Base-by-base conservation (phyloP, 202 grass and related monocot species). In the Digitaria exilis region DNA sequence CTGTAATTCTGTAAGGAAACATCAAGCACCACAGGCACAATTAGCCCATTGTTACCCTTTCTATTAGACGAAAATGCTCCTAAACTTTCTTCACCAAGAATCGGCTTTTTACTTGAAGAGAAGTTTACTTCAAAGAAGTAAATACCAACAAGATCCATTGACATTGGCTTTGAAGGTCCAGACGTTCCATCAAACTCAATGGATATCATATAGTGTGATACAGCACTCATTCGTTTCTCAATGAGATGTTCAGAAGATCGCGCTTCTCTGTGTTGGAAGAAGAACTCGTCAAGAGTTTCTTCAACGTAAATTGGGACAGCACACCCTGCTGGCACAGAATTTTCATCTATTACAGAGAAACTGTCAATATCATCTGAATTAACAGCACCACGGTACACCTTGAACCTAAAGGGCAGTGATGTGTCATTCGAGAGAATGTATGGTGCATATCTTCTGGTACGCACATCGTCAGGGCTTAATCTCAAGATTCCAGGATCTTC, bases 1-100 rank as follows among this genome's bases (percentile, higher is more conserved):
- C 92, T 98, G 71, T 95, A 98, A 69, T 95, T 90, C 69, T 98
- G 96, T 77, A 98, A 93, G 50, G 91, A 95, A 79, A 98, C 96
- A 87, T 98, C 96, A 13, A 98, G 87, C 69, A 98, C 92, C 62
- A 98, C 96, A 87, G 96, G 96, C 70, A 93, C 92, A 80, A 94
- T 87, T 86, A 98, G 89, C 76, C 83, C 90, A 64, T 79, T 66
- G 7, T 46, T 84, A 57, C 75, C 83, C 29, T 57, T 89, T 87
- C 68, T 80, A 78, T 78, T 75, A 75, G 54, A 84, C 31, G 80
- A 35, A 78, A 78, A 90, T 85, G 75, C 76, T 80, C 76, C 86
- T 65, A 59, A 57, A 73, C 39, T 85, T 82, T 91, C 88, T 77
- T 89, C 93, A 49, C 56, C 42, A 57, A 65, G 39, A 90, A 76